Evolutionary conservation across 1,284 basidiomycete species (phyloP).

Genomic region (Mixia osmundae): DNA sequence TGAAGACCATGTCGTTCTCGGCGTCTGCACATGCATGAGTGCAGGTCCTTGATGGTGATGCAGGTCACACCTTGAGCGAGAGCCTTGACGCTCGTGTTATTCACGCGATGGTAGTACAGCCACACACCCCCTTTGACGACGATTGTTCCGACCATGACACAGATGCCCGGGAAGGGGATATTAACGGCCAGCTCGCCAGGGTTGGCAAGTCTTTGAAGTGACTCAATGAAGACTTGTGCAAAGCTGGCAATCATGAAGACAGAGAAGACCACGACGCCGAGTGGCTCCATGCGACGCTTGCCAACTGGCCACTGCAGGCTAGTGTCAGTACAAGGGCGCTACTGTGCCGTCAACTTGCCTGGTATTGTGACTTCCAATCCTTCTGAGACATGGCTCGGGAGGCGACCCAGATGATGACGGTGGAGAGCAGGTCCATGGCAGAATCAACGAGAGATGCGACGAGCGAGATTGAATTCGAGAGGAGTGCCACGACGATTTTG

Average conservation of each 20-base stretch:
- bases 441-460: slow-evolving; percentile 32
- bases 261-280: slow-evolving; percentile 27
- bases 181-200: slow-evolving; percentile 17
- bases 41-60: slow-evolving; percentile 9
- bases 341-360: neutral
- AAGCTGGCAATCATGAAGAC: slow-evolving; percentile 27
- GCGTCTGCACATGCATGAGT: slow-evolving; percentile 24
- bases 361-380: slow-evolving; percentile 9
- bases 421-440: slow-evolving; percentile 31
- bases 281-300: slow-evolving; percentile 27
- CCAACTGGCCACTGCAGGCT: slow-evolving; percentile 26
- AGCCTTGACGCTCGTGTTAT: slow-evolving; percentile 22
- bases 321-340: slow-evolving; percentile 5
- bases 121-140: slow-evolving; percentile 29
- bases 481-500: slow-evolving; percentile 29
- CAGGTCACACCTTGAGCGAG: slow-evolving; percentile 21
- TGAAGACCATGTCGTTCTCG: slow-evolving; percentile 31
- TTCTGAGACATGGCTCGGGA: slow-evolving; percentile 10
- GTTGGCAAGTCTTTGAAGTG: slow-evolving; percentile 23
- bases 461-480: slow-evolving; percentile 32
- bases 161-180: slow-evolving; percentile 19
- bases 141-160: slow-evolving; percentile 31
- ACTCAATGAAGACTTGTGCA: slow-evolving; percentile 28
- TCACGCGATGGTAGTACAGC: slow-evolving; percentile 22
- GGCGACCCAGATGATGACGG: slow-evolving; percentile 21